A percentile compares a stretch with the other conserved stretches of the same genome.
Evolutionary conservation across 306 rosid species (phyloP).

Genomic region (Pyrus pyrifolia): DNA sequence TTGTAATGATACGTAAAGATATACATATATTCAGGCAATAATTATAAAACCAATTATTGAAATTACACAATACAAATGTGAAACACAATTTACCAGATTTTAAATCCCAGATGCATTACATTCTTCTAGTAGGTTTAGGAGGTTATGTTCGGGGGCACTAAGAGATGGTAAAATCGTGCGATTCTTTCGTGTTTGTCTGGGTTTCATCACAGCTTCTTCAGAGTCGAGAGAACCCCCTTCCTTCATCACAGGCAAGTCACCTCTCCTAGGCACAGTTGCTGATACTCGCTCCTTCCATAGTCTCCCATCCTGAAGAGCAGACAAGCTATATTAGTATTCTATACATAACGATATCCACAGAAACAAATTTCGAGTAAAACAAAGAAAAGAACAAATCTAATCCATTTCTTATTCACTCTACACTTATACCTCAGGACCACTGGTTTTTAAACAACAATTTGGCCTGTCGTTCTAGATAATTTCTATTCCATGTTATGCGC

Average conservation of each 20-base stretch:
- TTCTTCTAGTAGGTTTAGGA: conserved; percentile 83
- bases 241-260: conserved; percentile 72
- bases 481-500: not conserved
- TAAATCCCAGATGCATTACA: conserved; percentile 69
- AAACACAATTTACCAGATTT: conserved; percentile 31
- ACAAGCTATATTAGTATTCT: conserved; percentile 19
- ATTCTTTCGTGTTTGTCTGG: conserved; percentile 41
- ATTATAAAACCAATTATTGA: not conserved
- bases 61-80: conserved; percentile 3
- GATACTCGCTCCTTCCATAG: conserved; percentile 93
- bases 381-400: not conserved
- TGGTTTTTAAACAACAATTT: not conserved
- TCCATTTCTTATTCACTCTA: not conserved
- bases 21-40: conserved; percentile 14
- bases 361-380: not conserved
- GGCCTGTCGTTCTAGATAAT: not conserved
- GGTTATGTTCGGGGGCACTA: conserved; percentile 88
- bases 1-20: conserved; percentile 22
- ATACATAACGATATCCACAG: not conserved
- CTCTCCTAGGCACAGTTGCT: conserved; percentile 58
- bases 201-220: conserved; percentile 34
- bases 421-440: not conserved
- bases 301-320: conserved; percentile 71
- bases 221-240: conserved; percentile 49
- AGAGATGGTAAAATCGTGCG: conserved; percentile 75